Conservation (phyloP, 2,329 filamentous ascomycete genomes). For the Aspergillus neoniger region DNA sequence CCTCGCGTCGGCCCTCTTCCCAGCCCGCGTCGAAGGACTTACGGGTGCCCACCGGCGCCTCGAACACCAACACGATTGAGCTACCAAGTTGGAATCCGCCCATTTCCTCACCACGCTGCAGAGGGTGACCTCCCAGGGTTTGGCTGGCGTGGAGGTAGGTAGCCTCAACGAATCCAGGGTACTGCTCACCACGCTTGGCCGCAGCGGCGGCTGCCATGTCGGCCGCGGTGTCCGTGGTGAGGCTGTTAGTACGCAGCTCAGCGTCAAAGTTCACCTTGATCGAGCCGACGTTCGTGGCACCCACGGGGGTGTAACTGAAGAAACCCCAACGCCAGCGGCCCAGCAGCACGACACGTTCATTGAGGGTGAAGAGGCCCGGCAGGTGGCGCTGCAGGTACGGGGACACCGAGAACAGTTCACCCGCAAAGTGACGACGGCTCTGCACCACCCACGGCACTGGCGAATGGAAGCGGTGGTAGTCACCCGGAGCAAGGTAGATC, state of each 20-base stretch:
- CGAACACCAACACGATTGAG: constrained; percentile 93
- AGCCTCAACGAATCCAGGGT: constrained; percentile 90
- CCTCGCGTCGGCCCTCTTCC: constrained; percentile 57
- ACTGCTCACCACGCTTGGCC: constrained; percentile 72
- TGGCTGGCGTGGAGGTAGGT: constrained; percentile 77
- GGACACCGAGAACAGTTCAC: constrained; percentile 91
- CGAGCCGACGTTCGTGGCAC: constrained; percentile 94
- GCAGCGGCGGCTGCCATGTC: constrained; percentile 83
- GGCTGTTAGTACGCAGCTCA: constrained; percentile 87
- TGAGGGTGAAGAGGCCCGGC: constrained; percentile 92
- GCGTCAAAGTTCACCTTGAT: constrained; percentile 97
- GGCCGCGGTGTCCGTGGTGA: constrained; percentile 89
- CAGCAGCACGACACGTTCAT: constrained; percentile 90
- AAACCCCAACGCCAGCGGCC: constrained; percentile 97
- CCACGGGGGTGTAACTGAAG: constrained; percentile 93
- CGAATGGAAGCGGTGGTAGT: constrained; percentile 98
- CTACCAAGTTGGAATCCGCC: constrained; percentile 95
- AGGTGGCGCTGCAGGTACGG: constrained; percentile 92
- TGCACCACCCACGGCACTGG: constrained; percentile 95
- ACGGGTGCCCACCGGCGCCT: constrained; percentile 71
- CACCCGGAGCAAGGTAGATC: constrained; percentile 92
- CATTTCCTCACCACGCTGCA: constrained; percentile 92
- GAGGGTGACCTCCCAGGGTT: constrained; percentile 77
- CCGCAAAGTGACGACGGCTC: constrained; percentile 92
- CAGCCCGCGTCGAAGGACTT: constrained; percentile 64